Evolutionary conservation across 495 filamentous ascomycete genomes (phyloP), one percentile per base, ranked within the genome.

Genomic region (Sabuloglossum arenarium): DNA sequence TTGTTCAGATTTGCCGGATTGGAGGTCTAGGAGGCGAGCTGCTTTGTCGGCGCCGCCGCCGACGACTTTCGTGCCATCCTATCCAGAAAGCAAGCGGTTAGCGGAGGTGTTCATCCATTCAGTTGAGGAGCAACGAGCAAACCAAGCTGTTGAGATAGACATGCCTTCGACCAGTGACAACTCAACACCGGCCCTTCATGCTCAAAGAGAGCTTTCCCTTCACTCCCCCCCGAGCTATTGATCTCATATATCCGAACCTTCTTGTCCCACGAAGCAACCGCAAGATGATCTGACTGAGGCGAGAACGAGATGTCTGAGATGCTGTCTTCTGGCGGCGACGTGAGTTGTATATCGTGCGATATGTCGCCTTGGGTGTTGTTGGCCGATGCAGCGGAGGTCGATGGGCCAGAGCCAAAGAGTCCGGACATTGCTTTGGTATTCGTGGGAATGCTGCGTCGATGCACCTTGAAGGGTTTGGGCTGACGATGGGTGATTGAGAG

Each of bases 171-270:
- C 80, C 88, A 95, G 64, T 81, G 80, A 59, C 81, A 84, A 64
- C 76, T 82, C 61, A 96, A 66, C 25, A 88, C 85, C 24, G 85
- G 85, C 32, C 72, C 81, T 56, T 88, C 81, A 69, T 82, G 79
- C 56, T 85, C 79, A 65, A 90, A 85, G 37, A 83, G 66, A 25
- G 86, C 84, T 64, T 86, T 90, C 42, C 84, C 85, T 67, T 80
- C 73, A 64, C 81, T 87, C 60, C 76, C 71, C 28, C 83, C 84
- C 58, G 76, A 75, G 42, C 71, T 69, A 56, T 81, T 80, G 67
- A 91, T 84, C 66, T 94, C 84, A 68, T 94, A 96, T 62, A 96
- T 89, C 62, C 85, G 82, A 60, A 94, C 85, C 61, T 86, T 88
- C 67, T 89, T 93, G 64, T 96, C 89, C 89, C 89, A 96, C 43